Percentiles rank a stretch among this genome's conserved stretches.
Conservation (phyloP, 148 eudicot genomes). For the Euryodendron excelsum region DNA sequence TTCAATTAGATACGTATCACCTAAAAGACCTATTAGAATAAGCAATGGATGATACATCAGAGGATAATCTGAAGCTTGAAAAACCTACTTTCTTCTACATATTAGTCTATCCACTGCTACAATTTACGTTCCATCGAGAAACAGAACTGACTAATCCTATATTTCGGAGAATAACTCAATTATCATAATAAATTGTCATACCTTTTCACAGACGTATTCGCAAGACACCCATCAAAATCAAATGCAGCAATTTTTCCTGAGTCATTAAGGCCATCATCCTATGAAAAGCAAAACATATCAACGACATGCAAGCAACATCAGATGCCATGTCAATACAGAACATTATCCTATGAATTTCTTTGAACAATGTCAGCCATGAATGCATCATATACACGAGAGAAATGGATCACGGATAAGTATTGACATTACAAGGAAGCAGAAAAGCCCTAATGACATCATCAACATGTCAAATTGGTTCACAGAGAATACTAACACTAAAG, state of each 20-base stretch:
- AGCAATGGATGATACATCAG: background rate
- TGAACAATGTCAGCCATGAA: background rate
- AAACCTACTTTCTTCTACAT: background rate
- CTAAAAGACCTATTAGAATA: background rate
- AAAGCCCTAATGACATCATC: background rate
- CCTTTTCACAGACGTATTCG: constrained; percentile 71
- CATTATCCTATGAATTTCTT: background rate
- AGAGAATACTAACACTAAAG: background rate
- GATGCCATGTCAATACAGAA: background rate
- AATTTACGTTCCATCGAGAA: background rate
- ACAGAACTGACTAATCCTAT: too few species aligned
- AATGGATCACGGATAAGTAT: background rate
- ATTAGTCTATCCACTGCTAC: background rate
- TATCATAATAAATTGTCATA: constrained; percentile 20
- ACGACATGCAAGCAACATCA: background rate
- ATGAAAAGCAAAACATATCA: constrained; percentile 10
- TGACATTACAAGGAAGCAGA: background rate
- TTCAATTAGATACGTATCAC: background rate
- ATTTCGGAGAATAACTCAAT: background rate
- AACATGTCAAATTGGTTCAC: background rate
- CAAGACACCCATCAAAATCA: constrained; percentile 98
- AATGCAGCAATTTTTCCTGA: constrained; percentile 87
- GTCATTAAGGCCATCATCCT: constrained; percentile 83
- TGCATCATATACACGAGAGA: too few species aligned
- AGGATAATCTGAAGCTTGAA: background rate